Base-by-base conservation (phyloP, 108 stramenopile genomes). In the Cyclotella sp. region DNA sequence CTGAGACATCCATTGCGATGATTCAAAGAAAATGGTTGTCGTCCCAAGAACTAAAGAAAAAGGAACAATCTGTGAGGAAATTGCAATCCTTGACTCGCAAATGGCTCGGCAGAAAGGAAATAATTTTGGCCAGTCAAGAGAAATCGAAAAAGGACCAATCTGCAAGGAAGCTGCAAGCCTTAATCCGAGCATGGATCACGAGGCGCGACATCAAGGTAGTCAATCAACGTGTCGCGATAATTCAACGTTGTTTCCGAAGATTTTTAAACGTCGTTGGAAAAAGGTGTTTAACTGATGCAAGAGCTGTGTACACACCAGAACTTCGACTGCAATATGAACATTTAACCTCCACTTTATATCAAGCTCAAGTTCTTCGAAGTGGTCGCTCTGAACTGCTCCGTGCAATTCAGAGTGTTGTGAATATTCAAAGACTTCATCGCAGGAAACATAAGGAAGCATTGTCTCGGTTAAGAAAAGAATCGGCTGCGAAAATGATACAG, bases 401-500 rank as follows among this genome's bases (percentile, higher is more conserved):
- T 34, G 4, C 6, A 34, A 34, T 34, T 34, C 34, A 6, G 2
- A 34, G 34, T 34, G 34, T 34, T 34, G 34, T 34, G 4, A 51
- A 51, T 3, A 51, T 51, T 3, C 49, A 51, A 51, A 51, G 19
- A 51, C 19, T 19, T 8, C 49, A 51, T 51, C 49, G 49, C 49
- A 19, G n/a, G 8, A 51, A 51, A 51, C n/a, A 19, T 19, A 19
- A 16, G 16, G 8, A 8, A 3, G 49, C 19, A 19, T 16, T 19
- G 49, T 2, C 34, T 34, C 34, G 34, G 6, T 34, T 34, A 34
- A 60, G 59, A 16, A 46, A 68, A 34, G 67, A 41, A 13, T 16
- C 9, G 8, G 67, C 67, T 68, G 67, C 67, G 10, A 52, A 19
- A 34, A 44, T 16, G n/a, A 21, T 72, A 24, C 71, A 72, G 59